Conservation (phyloP, 2,329 filamentous ascomycete species). For the Colletotrichum magnum region DNA sequence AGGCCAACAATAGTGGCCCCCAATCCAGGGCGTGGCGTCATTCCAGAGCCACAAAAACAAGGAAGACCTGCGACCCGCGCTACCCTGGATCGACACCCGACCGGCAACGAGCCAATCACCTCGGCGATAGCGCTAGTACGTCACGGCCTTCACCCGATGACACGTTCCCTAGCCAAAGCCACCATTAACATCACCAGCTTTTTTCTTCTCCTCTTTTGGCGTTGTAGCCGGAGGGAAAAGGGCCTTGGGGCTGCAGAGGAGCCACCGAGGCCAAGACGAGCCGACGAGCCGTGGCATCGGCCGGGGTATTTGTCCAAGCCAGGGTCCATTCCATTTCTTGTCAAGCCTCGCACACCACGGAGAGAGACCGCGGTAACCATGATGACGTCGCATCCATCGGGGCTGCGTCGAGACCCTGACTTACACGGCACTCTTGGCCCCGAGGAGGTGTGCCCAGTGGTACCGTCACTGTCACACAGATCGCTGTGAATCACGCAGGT, state of each 20-base stretch:
- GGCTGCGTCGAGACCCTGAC: conserved; percentile 32
- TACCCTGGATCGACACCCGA: conserved; percentile 34
- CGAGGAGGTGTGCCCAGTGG: conserved; percentile 24
- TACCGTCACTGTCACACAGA: conserved; percentile 34
- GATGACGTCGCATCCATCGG: conserved; percentile 36
- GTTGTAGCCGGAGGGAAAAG: no score
- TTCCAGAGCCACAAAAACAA: conserved; percentile 38
- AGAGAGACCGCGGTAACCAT: conserved; percentile 20
- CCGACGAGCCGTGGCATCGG: conserved; percentile 31
- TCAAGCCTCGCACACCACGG: conserved; percentile 15
- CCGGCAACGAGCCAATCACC: conserved; percentile 31
- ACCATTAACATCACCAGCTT: conserved; percentile 33
- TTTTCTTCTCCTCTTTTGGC: not conserved
- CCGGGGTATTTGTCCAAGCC: conserved; percentile 25
- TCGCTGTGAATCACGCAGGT: conserved; percentile 30
- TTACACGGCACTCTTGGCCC: conserved; percentile 35
- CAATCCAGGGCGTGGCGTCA: conserved; percentile 36
- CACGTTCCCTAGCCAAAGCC: conserved; percentile 18
- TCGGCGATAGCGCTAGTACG: conserved; percentile 26
- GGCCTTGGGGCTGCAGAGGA: not conserved
- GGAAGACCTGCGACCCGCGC: conserved; percentile 35
- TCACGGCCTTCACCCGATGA: conserved; percentile 12
- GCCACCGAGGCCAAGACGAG: conserved; percentile 7
- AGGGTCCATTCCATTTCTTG: conserved; percentile 21
- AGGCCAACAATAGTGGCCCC: no score